Percentiles rank a stretch among this genome's conserved stretches.
Conservation (phyloP, 331 rosid genomes). For the Rhamnella rubrinervis region DNA sequence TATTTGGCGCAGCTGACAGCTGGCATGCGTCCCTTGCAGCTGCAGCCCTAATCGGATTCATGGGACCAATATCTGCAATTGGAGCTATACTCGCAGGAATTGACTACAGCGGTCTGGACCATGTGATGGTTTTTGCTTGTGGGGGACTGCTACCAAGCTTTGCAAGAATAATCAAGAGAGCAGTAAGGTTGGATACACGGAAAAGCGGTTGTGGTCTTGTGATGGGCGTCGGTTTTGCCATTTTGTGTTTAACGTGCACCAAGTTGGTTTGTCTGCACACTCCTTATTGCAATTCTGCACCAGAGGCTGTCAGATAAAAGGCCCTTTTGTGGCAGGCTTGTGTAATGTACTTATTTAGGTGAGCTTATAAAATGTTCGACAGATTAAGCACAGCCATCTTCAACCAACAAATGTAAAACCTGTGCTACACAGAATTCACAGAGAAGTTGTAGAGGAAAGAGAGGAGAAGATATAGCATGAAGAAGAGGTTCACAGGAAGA, state of each 20-base stretch:
- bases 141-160: constrained; percentile 92
- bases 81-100: constrained; percentile 95
- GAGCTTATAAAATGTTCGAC: neutral
- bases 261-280: constrained; percentile 97
- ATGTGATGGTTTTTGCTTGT: constrained; percentile 89
- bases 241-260: constrained; percentile 78
- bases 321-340: constrained; percentile 5
- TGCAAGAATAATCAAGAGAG: constrained; percentile 60
- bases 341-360: constrained; percentile 13
- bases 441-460: neutral
- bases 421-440: neutral
- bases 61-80: constrained; percentile 90
- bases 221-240: constrained; percentile 65
- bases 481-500: no score
- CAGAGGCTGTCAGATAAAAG: constrained; percentile 85
- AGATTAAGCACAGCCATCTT: constrained; percentile 1
- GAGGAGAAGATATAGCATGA: neutral
- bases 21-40: constrained; percentile 92
- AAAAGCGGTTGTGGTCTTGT: constrained; percentile 69
- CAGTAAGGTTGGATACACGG: constrained; percentile 60
- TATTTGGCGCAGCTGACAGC: constrained; percentile 90
- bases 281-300: constrained; percentile 99
- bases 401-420: constrained; percentile 1
- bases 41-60: constrained; percentile 82
- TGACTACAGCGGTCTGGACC: constrained; percentile 92